Percentiles rank a stretch among this genome's conserved stretches.
Evolutionary conservation across 2,329 filamentous ascomycete species (phyloP).

Genomic region (Curvularia sp.): DNA sequence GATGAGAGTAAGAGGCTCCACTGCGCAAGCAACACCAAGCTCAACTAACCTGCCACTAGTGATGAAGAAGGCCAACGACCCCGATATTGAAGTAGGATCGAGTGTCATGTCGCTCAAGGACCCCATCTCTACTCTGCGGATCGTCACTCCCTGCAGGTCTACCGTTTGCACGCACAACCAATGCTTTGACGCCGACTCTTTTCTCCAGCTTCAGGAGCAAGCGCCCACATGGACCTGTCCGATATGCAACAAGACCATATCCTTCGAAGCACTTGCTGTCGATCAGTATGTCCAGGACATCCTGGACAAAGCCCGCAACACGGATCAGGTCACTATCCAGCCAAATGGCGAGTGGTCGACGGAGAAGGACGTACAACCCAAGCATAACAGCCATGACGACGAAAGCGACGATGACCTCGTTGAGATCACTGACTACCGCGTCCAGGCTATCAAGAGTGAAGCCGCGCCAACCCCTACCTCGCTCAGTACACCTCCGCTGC

Average conservation of each 20-base stretch:
- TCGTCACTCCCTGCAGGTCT: constrained; percentile 80
- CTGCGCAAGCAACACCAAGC: not conserved
- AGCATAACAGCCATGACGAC: constrained; percentile 50
- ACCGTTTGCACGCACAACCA: constrained; percentile 85
- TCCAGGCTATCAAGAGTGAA: constrained; percentile 53
- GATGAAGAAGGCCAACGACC: constrained; percentile 79
- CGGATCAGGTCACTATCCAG: constrained; percentile 89
- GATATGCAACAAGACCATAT: constrained; percentile 83
- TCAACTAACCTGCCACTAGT: constrained; percentile 60
- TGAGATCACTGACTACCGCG: constrained; percentile 53
- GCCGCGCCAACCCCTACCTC: constrained; percentile 47
- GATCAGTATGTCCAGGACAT: constrained; percentile 96
- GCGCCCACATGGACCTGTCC: constrained; percentile 97
- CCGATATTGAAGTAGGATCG: constrained; percentile 88
- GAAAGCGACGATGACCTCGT: constrained; percentile 56
- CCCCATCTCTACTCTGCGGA: constrained; percentile 84
- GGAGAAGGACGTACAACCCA: constrained; percentile 50
- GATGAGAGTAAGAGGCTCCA: constrained; percentile 69
- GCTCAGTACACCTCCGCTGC: constrained; percentile 55
- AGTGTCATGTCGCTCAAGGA: constrained; percentile 91
- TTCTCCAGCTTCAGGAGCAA: constrained; percentile 93
- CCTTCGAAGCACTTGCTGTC: constrained; percentile 82
- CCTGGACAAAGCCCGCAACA: constrained; percentile 72
- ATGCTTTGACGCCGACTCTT: constrained; percentile 93
- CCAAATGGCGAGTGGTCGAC: constrained; percentile 80